A percentile compares a stretch with the other conserved stretches of the same genome.
These are phyloP conservation scores for Tripidium arundinaceum DNA, from an alignment of 202 grass and related monocot species.

Conservation along the genomic window DNA sequence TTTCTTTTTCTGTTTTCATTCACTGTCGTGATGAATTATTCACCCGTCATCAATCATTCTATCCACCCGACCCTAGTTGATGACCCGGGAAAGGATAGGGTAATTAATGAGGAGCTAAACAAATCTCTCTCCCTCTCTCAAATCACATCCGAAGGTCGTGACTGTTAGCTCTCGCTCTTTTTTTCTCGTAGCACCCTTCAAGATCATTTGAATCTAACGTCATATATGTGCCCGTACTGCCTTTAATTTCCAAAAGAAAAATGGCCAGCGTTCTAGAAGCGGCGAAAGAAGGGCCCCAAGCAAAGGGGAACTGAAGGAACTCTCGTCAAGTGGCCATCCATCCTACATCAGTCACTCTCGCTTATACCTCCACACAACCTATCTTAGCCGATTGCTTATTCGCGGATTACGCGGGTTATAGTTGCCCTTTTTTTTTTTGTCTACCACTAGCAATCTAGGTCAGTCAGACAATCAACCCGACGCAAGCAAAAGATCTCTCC, in stretches of 20 bases:
- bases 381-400: neutral
- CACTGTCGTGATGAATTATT: neutral
- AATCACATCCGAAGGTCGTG: neutral
- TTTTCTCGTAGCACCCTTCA: too few species aligned
- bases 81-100: neutral
- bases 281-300: too few species aligned
- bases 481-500: constrained; percentile 6
- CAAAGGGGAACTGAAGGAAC: too few species aligned
- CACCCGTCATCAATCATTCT: neutral
- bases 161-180: neutral
- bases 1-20: too few species aligned
- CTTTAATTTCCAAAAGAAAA: neutral
- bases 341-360: too few species aligned
- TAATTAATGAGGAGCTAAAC: neutral
- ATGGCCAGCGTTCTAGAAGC: too few species aligned
- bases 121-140: too few species aligned
- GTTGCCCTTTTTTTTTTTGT: neutral
- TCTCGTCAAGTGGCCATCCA: too few species aligned
- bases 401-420: neutral
- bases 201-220: too few species aligned
- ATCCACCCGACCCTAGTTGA: too few species aligned
- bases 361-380: too few species aligned
- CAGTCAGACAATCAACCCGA: neutral
- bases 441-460: neutral
- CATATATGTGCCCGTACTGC: neutral